phyloP scores from a whole-genome alignment of 805 yeast species.

The Candida verbasci region DNA sequence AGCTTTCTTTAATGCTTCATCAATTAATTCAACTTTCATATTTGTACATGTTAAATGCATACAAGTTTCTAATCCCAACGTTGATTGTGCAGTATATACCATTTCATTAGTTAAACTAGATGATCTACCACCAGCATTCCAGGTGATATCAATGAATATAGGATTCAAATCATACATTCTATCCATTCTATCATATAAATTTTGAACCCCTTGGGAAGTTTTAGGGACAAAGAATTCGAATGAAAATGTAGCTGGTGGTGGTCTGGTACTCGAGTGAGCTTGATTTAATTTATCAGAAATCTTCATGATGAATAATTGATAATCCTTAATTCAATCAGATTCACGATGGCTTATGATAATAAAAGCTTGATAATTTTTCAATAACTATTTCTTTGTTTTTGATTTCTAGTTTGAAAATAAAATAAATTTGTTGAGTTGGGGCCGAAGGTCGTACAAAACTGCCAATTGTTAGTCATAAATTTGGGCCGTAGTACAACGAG shows the following conservation, averaged over 20 bases:
- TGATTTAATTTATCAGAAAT: constrained; percentile 39
- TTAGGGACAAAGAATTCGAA: constrained; percentile 97
- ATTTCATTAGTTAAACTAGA: constrained; percentile 84
- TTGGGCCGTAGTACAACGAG: too few relatives aligned
- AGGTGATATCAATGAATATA: constrained; percentile 89
- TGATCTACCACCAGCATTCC: constrained; percentile 96
- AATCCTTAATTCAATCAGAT: too few relatives aligned
- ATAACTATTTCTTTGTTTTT: too few relatives aligned
- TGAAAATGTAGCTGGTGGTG: constrained; percentile 72
- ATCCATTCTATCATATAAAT: constrained; percentile 94
- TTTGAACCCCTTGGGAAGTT: constrained; percentile 95
- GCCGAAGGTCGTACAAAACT: too few relatives aligned
- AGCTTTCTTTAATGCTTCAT: constrained; percentile 80
- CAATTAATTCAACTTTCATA: constrained; percentile 79
- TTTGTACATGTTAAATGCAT: constrained; percentile 98
- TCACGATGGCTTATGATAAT: too few relatives aligned
- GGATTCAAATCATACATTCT: constrained; percentile 93
- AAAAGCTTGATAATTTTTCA: neutral
- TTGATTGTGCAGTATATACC: constrained; percentile 86
- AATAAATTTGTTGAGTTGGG: too few relatives aligned
- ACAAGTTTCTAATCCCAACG: constrained; percentile 90
- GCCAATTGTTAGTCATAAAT: too few relatives aligned
- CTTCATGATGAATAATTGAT: constrained; percentile 22
- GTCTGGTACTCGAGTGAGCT: constrained; percentile 35
- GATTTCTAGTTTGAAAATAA: neutral